Percentiles rank a stretch among this genome's conserved stretches.
These are phyloP conservation scores for Malassezia arunalokei DNA, from an alignment of 1,284 basidiomycete species.

Conservation along the genomic window DNA sequence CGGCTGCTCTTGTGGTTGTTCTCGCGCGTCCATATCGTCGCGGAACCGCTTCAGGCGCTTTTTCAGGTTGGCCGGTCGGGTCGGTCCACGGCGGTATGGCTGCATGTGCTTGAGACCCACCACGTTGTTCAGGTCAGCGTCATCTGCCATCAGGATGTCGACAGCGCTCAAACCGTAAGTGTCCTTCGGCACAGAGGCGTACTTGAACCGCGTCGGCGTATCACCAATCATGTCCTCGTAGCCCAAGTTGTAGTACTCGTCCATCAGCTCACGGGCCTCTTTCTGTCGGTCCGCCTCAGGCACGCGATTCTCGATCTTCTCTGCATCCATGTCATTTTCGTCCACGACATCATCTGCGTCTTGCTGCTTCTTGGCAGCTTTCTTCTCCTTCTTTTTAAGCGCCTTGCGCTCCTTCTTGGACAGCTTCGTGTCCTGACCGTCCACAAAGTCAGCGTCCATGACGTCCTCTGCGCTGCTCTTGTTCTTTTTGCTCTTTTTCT, in stretches of 20 bases:
- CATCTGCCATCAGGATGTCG: conserved; percentile 84
- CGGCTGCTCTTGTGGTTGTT: conserved; percentile 21
- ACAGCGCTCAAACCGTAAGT: conserved; percentile 64
- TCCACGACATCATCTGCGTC: conserved; percentile 7
- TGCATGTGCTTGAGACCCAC: conserved; percentile 78
- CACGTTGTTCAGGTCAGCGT: conserved; percentile 81
- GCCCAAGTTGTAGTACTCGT: conserved; percentile 75
- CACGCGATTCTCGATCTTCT: neutral
- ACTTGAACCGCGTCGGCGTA: conserved; percentile 85
- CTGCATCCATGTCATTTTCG: conserved; percentile 18
- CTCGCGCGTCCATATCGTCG: conserved; percentile 49
- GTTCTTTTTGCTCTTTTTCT: conserved; percentile 53
- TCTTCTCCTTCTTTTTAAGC: conserved; percentile 25
- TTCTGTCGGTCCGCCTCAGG: conserved; percentile 29
- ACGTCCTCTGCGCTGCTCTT: conserved; percentile 1
- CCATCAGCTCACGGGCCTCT: conserved; percentile 69
- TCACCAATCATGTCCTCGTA: conserved; percentile 93
- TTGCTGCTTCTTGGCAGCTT: conserved; percentile 2
- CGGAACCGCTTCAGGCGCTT: conserved; percentile 66
- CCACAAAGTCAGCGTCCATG: conserved; percentile 61
- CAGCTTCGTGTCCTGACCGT: conserved; percentile 48
- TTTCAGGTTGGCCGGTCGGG: conserved; percentile 55
- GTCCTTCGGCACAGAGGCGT: conserved; percentile 60
- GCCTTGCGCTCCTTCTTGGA: conserved; percentile 72
- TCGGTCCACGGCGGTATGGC: conserved; percentile 60